These are phyloP conservation scores for Trichocladium uniseriatum DNA, from an alignment of 495 filamentous ascomycete genomes.

Conservation along the genomic window DNA sequence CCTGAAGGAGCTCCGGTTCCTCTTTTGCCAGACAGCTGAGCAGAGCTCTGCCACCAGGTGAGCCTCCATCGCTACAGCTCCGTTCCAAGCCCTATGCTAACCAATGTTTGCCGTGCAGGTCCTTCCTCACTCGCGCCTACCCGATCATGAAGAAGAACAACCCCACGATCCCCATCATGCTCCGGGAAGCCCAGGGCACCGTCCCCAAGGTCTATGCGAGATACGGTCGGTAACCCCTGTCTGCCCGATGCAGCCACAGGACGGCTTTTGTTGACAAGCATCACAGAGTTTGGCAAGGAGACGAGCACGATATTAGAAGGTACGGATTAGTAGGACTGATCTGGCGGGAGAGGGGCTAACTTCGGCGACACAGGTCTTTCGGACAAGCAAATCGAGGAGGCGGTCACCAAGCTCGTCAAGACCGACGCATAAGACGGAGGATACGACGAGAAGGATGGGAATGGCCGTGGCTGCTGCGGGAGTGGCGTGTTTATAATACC, in stretches of 20 bases:
- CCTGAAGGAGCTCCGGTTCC: slow-evolving; percentile 92
- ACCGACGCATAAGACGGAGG: background rate
- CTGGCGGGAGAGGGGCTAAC: background rate
- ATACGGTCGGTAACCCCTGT: slow-evolving; percentile 59
- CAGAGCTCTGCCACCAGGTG: slow-evolving; percentile 80
- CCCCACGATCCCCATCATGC: slow-evolving; percentile 84
- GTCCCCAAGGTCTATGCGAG: slow-evolving; percentile 81
- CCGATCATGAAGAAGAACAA: slow-evolving; percentile 99
- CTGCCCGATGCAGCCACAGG: background rate
- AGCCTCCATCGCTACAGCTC: slow-evolving; percentile 11
- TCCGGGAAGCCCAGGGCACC: slow-evolving; percentile 78
- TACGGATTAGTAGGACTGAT: slow-evolving; percentile 21
- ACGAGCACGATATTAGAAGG: slow-evolving; percentile 74
- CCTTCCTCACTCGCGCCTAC: slow-evolving; percentile 85
- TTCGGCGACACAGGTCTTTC: slow-evolving; percentile 53
- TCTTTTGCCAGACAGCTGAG: slow-evolving; percentile 89
- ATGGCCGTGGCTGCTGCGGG: background rate
- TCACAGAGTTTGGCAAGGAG: slow-evolving; percentile 74
- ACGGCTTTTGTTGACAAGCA: background rate
- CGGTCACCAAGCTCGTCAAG: slow-evolving; percentile 75
- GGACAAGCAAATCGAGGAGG: slow-evolving; percentile 87
- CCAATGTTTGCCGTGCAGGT: slow-evolving; percentile 44
- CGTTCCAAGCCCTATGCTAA: background rate
- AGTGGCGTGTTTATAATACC: slow-evolving; percentile 4
- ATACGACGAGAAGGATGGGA: slow-evolving; percentile 15